phyloP scores from a whole-genome alignment of 2,329 filamentous ascomycete genomes.

The Sarocladium brachiariae region DNA sequence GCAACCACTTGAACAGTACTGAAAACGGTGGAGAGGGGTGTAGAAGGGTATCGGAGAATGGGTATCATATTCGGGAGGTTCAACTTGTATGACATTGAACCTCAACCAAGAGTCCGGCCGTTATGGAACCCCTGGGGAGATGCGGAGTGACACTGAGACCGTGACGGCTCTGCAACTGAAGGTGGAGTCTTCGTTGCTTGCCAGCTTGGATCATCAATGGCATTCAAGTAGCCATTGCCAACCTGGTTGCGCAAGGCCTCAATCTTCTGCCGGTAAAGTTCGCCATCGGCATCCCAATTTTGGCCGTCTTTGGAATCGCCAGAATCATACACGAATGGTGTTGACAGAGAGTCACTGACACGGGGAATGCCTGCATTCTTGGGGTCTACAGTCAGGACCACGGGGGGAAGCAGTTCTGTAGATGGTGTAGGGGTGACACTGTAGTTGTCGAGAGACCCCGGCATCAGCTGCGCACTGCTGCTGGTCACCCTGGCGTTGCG shows the following conservation, averaged over 20 bases:
- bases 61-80: conserved; percentile 13
- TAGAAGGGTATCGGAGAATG: conserved; percentile 7
- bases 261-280: conserved; percentile 81
- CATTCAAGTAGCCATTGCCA: conserved; percentile 80
- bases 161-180: conserved; percentile 23
- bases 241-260: conserved; percentile 80
- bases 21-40: not conserved
- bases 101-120: conserved; percentile 43
- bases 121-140: conserved; percentile 44
- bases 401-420: conserved; percentile 24
- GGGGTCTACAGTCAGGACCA: conserved; percentile 20
- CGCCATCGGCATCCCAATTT: conserved; percentile 63
- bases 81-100: not conserved
- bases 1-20: not conserved
- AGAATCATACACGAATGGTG: conserved; percentile 6
- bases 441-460: conserved; percentile 29
- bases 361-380: conserved; percentile 7
- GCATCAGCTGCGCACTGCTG: conserved; percentile 12
- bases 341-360: not conserved
- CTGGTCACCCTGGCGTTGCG: conserved; percentile 15
- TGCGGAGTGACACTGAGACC: conserved; percentile 23
- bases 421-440: conserved; percentile 37
- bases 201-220: conserved; percentile 72
- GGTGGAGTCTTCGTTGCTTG: conserved; percentile 29
- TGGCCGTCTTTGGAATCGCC: conserved; percentile 27